Base-by-base conservation (phyloP, 2,329 filamentous ascomycete species). In the Geosmithia morbida region DNA sequence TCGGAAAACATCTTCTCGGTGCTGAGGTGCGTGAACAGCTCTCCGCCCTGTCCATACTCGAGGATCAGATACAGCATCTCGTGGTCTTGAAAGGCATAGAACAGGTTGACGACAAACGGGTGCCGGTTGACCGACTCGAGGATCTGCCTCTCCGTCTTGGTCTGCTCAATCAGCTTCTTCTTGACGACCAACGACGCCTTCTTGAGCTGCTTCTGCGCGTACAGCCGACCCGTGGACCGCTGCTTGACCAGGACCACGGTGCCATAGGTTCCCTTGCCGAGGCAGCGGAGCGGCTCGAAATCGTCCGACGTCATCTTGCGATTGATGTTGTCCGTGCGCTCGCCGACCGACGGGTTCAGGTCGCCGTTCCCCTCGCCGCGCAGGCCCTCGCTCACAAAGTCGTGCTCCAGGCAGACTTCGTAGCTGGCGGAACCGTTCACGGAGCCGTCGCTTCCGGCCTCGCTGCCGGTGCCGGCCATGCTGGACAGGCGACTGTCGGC, bases 191-290 rank as follows among this genome's bases (percentile, higher is more conserved):
- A 71, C 8, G 88, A 94, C 1, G 94, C 92, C 67, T 98, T 98
- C 63, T 90, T 92, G 67, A 98, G 92, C 66, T 97, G 90, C 70
- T 98, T 98, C 69, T 98, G 94, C 1, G 92, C 94, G 59, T 89
- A 98, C 5, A 98, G 76, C 42, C 86, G 82, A 41, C 92, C 92
- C 2, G 89, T 96, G 29, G 79, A 69, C 46, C 79, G 80, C 67
- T 98, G 90, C 66, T 89, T 92, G 51, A 98, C 94, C 26, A 98
- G 75, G 43, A 95, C 70, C 11, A 98, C 94, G 1, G 90, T 98
- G 37, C 92, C 92, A 61, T 92, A 98, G 14, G 92, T 88, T 45
- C 92, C 92, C 61, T 97, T 97, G 48, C 94, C 94, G 19, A 98
- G 81, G 63, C 90, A 97, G 45, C 87, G 85, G 46, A 98, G 69